These are phyloP conservation scores for Calonectria henricotiae DNA, from an alignment of 2,329 filamentous ascomycete genomes.

Conservation along the genomic window DNA sequence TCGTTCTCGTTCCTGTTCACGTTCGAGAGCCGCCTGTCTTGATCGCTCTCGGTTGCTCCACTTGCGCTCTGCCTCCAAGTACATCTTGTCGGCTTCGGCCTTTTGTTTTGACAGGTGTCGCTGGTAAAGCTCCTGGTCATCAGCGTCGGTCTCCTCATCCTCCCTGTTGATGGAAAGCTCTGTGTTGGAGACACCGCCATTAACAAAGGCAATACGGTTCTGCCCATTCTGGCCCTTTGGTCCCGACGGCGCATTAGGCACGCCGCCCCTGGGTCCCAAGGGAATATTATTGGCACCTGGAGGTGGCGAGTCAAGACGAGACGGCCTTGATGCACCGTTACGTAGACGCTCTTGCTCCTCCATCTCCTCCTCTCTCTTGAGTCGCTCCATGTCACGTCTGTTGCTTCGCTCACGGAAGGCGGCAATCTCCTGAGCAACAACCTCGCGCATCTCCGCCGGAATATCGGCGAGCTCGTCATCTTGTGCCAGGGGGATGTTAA, in stretches of 20 bases:
- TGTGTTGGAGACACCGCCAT: conserved; percentile 80
- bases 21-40: conserved; percentile 86
- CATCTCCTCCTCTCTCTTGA: conserved; percentile 91
- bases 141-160: conserved; percentile 90
- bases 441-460: conserved; percentile 95
- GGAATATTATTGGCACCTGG: conserved; percentile 74
- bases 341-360: conserved; percentile 87
- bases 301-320: conserved; percentile 81
- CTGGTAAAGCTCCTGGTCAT: conserved; percentile 87
- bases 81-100: conserved; percentile 84
- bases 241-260: conserved; percentile 82
- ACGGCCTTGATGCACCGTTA: conserved; percentile 75
- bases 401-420: conserved; percentile 95
- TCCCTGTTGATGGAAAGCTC: conserved; percentile 74
- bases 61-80: conserved; percentile 87
- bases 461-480: conserved; percentile 98
- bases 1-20: conserved; percentile 86
- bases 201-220: conserved; percentile 81
- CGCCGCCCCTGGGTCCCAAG: conserved; percentile 62
- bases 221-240: conserved; percentile 77
- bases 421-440: conserved; percentile 93
- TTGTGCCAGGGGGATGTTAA: conserved; percentile 88
- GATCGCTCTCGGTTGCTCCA: conserved; percentile 93
- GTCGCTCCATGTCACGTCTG: conserved; percentile 87
- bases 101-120: conserved; percentile 81